phyloP scores from a whole-genome alignment of 2,329 filamentous ascomycete genomes.

The Ophiocordyceps camponoti-saundersi region DNA sequence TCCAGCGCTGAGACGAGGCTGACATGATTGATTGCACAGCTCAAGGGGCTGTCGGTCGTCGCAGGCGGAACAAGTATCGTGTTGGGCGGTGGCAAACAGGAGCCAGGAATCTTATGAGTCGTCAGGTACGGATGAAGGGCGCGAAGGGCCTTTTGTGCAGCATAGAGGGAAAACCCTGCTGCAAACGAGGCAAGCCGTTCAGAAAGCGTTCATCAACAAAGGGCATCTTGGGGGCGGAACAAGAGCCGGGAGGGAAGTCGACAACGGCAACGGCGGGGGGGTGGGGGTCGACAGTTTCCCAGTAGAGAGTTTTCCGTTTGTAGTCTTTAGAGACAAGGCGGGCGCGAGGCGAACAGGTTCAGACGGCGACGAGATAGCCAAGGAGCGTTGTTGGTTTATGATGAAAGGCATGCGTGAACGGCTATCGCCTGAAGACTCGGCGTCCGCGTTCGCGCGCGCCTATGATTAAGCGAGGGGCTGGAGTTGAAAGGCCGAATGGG shows the following conservation, averaged over 20 bases:
- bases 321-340: not conserved
- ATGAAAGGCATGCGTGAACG: not conserved
- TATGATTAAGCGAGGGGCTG: constrained; percentile 15
- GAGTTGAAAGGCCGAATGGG: not conserved
- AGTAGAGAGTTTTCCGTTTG: not conserved
- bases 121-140: not conserved
- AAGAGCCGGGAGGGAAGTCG: not conserved
- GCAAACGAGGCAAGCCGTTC: constrained; percentile 1
- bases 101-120: not conserved
- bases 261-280: not conserved
- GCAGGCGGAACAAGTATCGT: not conserved
- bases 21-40: constrained; percentile 4
- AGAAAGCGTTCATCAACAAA: constrained; percentile 8
- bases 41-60: not conserved
- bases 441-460: constrained; percentile 6
- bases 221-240: constrained; percentile 7
- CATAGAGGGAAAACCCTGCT: constrained; percentile 1
- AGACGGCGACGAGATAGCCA: not conserved
- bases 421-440: not conserved
- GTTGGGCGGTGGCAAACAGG: not conserved
- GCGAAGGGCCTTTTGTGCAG: not conserved
- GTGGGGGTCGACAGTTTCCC: not conserved
- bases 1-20: constrained; percentile 2
- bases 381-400: not conserved
- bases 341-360: not conserved